A percentile compares a stretch with the other conserved stretches of the same genome.
These are phyloP conservation scores for Vigna trinervia DNA, from an alignment of 306 rosid genomes.

Conservation along the genomic window DNA sequence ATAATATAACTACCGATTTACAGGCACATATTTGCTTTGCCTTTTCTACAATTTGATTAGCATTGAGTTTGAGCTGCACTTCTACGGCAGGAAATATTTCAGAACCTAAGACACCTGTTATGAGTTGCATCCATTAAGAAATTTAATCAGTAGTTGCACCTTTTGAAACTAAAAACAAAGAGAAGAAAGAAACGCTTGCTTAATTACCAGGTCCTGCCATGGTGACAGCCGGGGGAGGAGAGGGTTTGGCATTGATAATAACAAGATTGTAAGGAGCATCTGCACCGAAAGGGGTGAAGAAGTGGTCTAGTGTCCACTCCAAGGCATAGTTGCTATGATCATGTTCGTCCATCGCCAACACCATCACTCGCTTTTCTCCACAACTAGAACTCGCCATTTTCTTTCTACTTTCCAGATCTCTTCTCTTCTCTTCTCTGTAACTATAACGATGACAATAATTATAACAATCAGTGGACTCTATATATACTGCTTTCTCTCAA, in stretches of 20 bases:
- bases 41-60: conserved; percentile 47
- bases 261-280: conserved; percentile 54
- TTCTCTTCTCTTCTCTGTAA: too few species aligned
- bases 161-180: too few species aligned
- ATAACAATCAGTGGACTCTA: background rate
- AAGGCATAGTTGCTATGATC: conserved; percentile 56
- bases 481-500: too few species aligned
- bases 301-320: conserved; percentile 58
- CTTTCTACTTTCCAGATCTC: background rate
- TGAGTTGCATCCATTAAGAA: background rate
- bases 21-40: conserved; percentile 54
- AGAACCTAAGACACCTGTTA: conserved; percentile 37
- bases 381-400: background rate
- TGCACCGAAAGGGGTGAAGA: conserved; percentile 47
- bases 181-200: too few species aligned
- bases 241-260: conserved; percentile 54
- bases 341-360: conserved; percentile 46
- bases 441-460: too few species aligned
- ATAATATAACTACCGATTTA: conserved; percentile 49
- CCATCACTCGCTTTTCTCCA: conserved; percentile 47
- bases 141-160: background rate
- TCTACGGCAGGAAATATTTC: conserved; percentile 46
- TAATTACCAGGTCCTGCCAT: conserved; percentile 50
- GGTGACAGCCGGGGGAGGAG: conserved; percentile 45
- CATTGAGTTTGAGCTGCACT: conserved; percentile 50